These are phyloP conservation scores for Globisporangium sylvaticum DNA, from an alignment of 352 stramenopile species.

Conservation along the genomic window DNA sequence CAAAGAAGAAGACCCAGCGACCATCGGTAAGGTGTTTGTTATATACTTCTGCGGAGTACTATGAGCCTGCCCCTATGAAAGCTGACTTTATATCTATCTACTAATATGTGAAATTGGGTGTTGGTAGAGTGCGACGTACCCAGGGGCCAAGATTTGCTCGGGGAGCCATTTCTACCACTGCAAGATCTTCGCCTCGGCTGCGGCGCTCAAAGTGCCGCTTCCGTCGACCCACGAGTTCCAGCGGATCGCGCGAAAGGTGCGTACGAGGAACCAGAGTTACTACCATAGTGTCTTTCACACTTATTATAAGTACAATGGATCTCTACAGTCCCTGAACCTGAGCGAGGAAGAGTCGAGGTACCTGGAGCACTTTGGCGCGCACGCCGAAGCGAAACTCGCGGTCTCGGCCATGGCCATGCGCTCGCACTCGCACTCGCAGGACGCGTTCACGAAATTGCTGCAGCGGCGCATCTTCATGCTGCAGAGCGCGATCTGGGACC, in stretches of 20 bases:
- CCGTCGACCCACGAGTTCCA: constrained; percentile 34
- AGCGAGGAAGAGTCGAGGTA: constrained; percentile 57
- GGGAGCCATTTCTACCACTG: constrained; percentile 50
- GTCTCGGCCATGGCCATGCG: constrained; percentile 1
- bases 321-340: constrained; percentile 44
- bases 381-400: constrained; percentile 37
- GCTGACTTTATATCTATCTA: not conserved
- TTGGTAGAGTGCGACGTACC: not conserved
- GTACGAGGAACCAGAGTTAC: too few relatives aligned
- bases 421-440: constrained; percentile 8
- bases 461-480: constrained; percentile 68
- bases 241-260: constrained; percentile 59
- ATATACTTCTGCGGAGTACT: not conserved
- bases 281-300: too few relatives aligned
- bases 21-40: constrained; percentile 10
- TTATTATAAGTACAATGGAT: too few relatives aligned
- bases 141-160: constrained; percentile 29
- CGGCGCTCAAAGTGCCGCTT: constrained; percentile 15
- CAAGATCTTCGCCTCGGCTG: constrained; percentile 23
- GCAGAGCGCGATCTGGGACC: constrained; percentile 66
- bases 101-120: not conserved
- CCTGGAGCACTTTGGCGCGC: constrained; percentile 49
- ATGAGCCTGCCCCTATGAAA: not conserved
- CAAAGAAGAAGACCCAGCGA: constrained; percentile 5
- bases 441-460: constrained; percentile 42